Conservation (phyloP, 768 basidiomycete genomes). For the Kondoa malvinella region DNA sequence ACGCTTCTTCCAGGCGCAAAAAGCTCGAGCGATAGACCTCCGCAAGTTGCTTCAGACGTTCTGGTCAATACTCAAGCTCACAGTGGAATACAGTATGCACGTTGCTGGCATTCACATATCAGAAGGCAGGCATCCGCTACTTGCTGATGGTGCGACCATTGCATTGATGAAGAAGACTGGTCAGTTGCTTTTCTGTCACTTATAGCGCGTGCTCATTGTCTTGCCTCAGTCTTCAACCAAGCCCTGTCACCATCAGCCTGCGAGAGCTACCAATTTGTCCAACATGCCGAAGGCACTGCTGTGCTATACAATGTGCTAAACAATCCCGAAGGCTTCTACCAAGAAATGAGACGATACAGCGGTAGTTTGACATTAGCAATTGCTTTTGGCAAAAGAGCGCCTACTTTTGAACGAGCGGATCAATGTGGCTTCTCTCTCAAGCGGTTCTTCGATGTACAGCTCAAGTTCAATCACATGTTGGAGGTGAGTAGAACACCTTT, state of each 20-base stretch:
- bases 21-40: background rate
- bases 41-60: background rate
- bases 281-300: background rate
- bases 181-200: background rate
- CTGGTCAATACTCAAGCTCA: background rate
- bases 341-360: background rate
- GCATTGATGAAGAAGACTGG: background rate
- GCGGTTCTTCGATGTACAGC: background rate
- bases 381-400: background rate
- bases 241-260: background rate
- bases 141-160: background rate
- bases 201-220: background rate
- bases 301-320: background rate
- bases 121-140: background rate
- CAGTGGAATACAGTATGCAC: background rate
- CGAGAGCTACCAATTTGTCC: background rate
- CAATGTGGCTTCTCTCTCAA: background rate
- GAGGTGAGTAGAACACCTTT: background rate
- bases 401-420: background rate
- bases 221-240: background rate
- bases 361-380: background rate
- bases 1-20: background rate
- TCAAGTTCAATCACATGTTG: background rate
- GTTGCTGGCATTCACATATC: background rate
- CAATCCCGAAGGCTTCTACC: background rate